Conservation (phyloP, 805 yeast genomes). For the Candida hispaniensis region DNA sequence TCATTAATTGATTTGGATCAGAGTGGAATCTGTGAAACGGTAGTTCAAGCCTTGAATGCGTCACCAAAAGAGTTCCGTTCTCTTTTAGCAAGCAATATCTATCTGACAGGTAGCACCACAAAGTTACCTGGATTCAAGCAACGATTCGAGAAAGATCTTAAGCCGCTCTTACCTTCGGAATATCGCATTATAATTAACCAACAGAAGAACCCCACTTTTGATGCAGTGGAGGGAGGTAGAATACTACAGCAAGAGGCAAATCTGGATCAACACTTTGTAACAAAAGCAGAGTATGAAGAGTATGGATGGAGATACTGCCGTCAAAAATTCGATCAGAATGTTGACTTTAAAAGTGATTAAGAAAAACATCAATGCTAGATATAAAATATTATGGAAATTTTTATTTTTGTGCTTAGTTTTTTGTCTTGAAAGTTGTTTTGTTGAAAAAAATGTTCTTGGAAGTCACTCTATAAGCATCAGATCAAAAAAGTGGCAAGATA, state of each 20-base stretch:
- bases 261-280: conserved; percentile 45
- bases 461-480: neutral
- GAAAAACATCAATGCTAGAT: too few species aligned
- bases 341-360: neutral
- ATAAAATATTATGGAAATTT: neutral
- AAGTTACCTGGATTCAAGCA: conserved; percentile 55
- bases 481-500: conserved; percentile 20
- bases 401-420: neutral
- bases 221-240: conserved; percentile 51
- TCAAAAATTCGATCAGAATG: conserved; percentile 36
- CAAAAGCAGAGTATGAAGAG: conserved; percentile 75
- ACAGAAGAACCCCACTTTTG: conserved; percentile 33
- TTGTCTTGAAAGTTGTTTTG: conserved; percentile 1
- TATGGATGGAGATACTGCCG: conserved; percentile 59
- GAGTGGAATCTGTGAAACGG: conserved; percentile 64
- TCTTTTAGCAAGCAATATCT: conserved; percentile 65
- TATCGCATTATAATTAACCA: conserved; percentile 24
- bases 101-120: conserved; percentile 73
- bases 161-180: conserved; percentile 29
- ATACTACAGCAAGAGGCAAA: conserved; percentile 31
- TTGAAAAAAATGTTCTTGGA: neutral
- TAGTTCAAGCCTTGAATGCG: conserved; percentile 55
- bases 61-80: conserved; percentile 66
- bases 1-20: conserved; percentile 65
- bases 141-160: conserved; percentile 38